A percentile compares a stretch with the other conserved stretches of the same genome.
Evolutionary conservation across 129 eudicot genomes (phyloP).

Genomic region (Sambucus nigra): DNA sequence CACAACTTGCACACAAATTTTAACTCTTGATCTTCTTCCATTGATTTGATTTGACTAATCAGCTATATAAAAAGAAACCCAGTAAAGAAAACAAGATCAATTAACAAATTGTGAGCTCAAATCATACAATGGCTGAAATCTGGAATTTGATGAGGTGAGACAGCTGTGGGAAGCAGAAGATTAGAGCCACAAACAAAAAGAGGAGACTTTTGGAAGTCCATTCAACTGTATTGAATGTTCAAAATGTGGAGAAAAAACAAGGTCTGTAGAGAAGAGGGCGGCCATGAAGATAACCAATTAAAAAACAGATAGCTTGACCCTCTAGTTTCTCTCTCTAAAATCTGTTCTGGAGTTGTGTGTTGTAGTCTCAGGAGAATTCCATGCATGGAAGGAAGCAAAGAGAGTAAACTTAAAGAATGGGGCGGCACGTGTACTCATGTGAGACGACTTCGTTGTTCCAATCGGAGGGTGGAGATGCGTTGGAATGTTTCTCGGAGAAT

Average conservation of each 20-base stretch:
- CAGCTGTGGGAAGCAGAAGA: slow-evolving; percentile 34
- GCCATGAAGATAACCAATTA: slow-evolving; percentile 14
- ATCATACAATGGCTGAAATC: slow-evolving; percentile 27
- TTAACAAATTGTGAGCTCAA: slow-evolving; percentile 5
- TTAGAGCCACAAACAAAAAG: too few species aligned
- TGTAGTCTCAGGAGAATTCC: slow-evolving; percentile 75
- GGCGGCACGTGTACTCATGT: slow-evolving; percentile 47
- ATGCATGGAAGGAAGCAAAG: slow-evolving; percentile 68
- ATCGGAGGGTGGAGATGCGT: slow-evolving; percentile 37
- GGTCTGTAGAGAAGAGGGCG: too few species aligned
- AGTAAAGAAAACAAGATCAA: slow-evolving; percentile 5
- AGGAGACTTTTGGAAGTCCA: slow-evolving; percentile 35
- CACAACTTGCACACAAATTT: slow-evolving; percentile 77
- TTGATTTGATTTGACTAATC: too few species aligned
- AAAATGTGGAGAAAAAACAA: not conserved
- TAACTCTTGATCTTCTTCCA: slow-evolving; percentile 42
- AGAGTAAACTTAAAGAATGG: slow-evolving; percentile 9
- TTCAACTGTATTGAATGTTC: slow-evolving; percentile 13
- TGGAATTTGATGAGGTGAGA: slow-evolving; percentile 38
- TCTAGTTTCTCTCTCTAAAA: slow-evolving; percentile 51
- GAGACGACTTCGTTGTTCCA: slow-evolving; percentile 27
- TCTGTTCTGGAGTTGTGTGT: slow-evolving; percentile 29
- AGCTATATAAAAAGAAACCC: too few species aligned
- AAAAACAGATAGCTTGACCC: slow-evolving; percentile 58
- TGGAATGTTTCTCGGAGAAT: too few species aligned